Base-by-base conservation (phyloP, 1,139 yeast species). In the Zygosaccharomyces sapae region DNA sequence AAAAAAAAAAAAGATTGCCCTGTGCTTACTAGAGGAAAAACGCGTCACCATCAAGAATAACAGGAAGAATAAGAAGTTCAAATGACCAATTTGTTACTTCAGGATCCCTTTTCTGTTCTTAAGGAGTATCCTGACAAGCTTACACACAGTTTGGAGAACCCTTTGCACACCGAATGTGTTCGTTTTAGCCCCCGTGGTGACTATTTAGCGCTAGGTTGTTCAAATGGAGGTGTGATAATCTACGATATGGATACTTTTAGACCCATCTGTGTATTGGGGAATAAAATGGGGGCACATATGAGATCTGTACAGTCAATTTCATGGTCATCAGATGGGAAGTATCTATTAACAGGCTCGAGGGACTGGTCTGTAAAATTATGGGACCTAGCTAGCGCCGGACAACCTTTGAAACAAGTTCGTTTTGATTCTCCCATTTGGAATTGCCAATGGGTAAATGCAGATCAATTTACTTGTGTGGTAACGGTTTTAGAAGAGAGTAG, bases 81-180 rank as follows among this genome's bases (percentile, higher is more conserved):
- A n/a, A 51, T 48, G 55, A 62, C 65, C 95, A 90, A 90, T 66
- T 74, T 88, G 44, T 76, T 95, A 10, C 73, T 90, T 19, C 80
- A 87, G 56, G 97, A 90, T 66, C 97, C 97, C 2, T 88, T 89
- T 65, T 82, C 95, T 4, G 89, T 90, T 33, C 84, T 95, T 9
- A 90, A 88, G 61, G 97, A 90, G 63, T 90, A 80, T 59, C 97
- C 97, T 0, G 96, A 90, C 55, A 76, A 85, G 1, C 75, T 88
- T 22, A 77, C 86, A 2, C 80, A 79, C 51, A 80, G 90, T 0
- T 70, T 88, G 10, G 62, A 58, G 38, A 62, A 42, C 63, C 79
- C 52, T 73, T 76, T 66, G 88, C 90, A 84, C 56, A 79, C 95
- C 0, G 86, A 88, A 5, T 79, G 81, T 46, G 75, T 90, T 41